phyloP scores from a whole-genome alignment of 352 stramenopile species.

The Globisporangium abappressorium region DNA sequence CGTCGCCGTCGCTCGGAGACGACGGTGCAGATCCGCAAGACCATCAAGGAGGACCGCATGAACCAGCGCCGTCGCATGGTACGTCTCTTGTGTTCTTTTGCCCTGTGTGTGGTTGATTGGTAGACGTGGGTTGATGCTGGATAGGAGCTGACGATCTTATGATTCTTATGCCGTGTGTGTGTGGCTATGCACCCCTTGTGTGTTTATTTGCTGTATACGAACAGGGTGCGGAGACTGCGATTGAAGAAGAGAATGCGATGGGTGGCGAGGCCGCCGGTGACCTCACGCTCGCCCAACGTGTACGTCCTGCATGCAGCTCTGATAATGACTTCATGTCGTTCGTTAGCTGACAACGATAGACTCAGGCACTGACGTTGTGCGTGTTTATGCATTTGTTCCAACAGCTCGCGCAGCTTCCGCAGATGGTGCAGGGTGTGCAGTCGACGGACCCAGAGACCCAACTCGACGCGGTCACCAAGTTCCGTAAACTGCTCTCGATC shows the following conservation, averaged over 20 bases:
- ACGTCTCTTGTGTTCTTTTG: slow-evolving; percentile 20
- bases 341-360: not conserved
- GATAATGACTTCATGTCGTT: not conserved
- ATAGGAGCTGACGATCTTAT: slow-evolving; percentile 5
- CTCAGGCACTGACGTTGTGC: slow-evolving; percentile 12
- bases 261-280: slow-evolving; percentile 38
- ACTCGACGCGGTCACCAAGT: slow-evolving; percentile 97
- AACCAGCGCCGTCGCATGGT: slow-evolving; percentile 84
- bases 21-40: slow-evolving; percentile 87
- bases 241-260: slow-evolving; percentile 26
- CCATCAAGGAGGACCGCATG: slow-evolving; percentile 76
- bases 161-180: slow-evolving; percentile 12
- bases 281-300: slow-evolving; percentile 50
- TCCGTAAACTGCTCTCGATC: slow-evolving; percentile 98
- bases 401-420: slow-evolving; percentile 92
- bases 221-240: slow-evolving; percentile 23
- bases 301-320: slow-evolving; percentile 21
- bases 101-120: not conserved
- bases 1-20: slow-evolving; percentile 78
- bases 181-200: not conserved
- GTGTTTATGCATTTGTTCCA: not conserved
- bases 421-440: slow-evolving; percentile 94
- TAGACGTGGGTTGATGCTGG: not conserved
- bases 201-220: not conserved
- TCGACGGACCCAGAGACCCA: slow-evolving; percentile 89